Conservation (phyloP, 129 eudicot genomes). For the Flaveria robusta region DNA sequence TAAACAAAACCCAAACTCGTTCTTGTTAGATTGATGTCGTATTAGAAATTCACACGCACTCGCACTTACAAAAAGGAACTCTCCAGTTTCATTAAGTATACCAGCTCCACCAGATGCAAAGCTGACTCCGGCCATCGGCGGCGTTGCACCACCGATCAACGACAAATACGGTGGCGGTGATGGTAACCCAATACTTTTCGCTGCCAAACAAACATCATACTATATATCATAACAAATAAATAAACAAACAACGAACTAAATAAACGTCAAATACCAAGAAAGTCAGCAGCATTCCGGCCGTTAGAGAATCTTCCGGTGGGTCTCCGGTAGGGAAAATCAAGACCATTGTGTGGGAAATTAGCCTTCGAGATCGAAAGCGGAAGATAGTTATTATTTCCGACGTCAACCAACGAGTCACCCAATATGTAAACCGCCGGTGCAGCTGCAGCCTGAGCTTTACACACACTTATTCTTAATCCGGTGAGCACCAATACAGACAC, state of each 20-base stretch:
- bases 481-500: constrained; percentile 21
- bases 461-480: neutral
- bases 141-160: constrained; percentile 12
- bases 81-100: constrained; percentile 54
- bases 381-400: constrained; percentile 73
- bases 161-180: constrained; percentile 55
- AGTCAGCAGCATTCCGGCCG: constrained; percentile 84
- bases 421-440: constrained; percentile 52
- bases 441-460: constrained; percentile 13
- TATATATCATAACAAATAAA: no score
- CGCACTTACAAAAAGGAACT: constrained; percentile 40
- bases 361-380: constrained; percentile 60
- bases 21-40: no score
- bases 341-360: constrained; percentile 67
- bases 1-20: no score
- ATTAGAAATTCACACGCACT: no score
- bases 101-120: constrained; percentile 80
- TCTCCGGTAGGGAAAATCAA: constrained; percentile 52
- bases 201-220: constrained; percentile 39
- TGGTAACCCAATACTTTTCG: constrained; percentile 61
- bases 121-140: constrained; percentile 58
- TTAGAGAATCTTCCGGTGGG: constrained; percentile 76
- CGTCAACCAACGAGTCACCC: constrained; percentile 77
- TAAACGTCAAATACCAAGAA: constrained; percentile 46
- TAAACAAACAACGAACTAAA: no score